Evolutionary conservation across 768 basidiomycete genomes (phyloP), one percentile per base, ranked within the genome.

Genomic region (Amylocystis lapponica): DNA sequence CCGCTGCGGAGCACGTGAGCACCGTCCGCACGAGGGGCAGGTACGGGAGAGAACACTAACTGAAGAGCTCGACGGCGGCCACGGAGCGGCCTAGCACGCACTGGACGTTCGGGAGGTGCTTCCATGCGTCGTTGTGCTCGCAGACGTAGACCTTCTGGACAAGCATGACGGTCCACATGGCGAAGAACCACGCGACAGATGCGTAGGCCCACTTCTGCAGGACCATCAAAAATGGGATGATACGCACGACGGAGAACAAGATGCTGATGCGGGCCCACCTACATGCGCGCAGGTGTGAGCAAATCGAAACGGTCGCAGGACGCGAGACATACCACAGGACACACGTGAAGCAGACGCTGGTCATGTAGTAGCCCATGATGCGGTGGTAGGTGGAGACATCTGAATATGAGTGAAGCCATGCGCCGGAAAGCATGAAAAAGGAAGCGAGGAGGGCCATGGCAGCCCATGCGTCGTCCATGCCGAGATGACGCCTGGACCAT

Each of bases 191-290:
- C 4, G 40, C 17, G 7, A 44, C 47, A 21, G 22, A 45, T 21
- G 41, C 9, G 36, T 46, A 36, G 21, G 50, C 34, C 20, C 39
- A 33, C 16, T 23, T n/a, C 5, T 43, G 40, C 39, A 52, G 19
- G 11, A 29, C 19, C 50, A 52, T 52, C n/a, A 52, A 33, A 23
- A 25, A 23, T 4, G 50, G 50, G 14, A 52, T 48, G 22, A 52
- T 44, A 19, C 50, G 17, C 14, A 52, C 46, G 40, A 48, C 46
- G 3, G 50, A 52, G 36, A 26, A 47, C 5, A 52, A 44, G 22
- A 52, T 52, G 50, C 43, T 46, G 40, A 48, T 45, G 25, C 50
- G 50, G 4, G 50, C 40, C 2, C 41, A 36, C 50, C 50, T 52
- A 36, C 30, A 23, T n/a, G 31, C 6, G 3, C 5, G n/a, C n/a